These are phyloP conservation scores for Plantago lanceolata DNA, from an alignment of 305 asterid species.

Conservation along the genomic window DNA sequence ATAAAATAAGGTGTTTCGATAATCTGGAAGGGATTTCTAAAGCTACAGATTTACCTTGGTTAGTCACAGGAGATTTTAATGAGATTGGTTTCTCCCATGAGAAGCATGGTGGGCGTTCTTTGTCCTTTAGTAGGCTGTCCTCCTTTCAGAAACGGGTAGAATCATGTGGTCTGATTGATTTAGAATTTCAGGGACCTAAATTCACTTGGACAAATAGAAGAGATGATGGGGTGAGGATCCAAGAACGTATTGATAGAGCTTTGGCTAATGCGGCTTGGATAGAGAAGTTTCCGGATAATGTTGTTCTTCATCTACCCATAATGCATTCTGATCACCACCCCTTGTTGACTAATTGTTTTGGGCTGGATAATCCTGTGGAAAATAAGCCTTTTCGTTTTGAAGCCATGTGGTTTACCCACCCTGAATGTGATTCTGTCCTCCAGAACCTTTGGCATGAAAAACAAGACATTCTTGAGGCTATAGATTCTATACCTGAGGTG, in stretches of 20 bases:
- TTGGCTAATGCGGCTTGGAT: background rate
- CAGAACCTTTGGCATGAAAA: background rate
- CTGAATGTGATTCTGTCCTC: background rate
- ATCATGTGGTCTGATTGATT: background rate
- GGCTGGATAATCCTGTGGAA: background rate
- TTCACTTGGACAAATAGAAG: background rate
- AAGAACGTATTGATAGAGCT: background rate
- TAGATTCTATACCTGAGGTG: background rate
- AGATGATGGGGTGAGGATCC: background rate
- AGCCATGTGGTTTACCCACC: background rate
- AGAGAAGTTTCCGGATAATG: background rate
- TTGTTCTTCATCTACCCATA: background rate
- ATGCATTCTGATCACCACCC: background rate
- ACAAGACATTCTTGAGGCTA: background rate
- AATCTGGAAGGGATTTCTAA: background rate
- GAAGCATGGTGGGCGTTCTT: background rate
- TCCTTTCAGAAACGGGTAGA: background rate
- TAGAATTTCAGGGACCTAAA: background rate
- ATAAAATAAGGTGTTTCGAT: background rate
- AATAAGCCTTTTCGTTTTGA: background rate
- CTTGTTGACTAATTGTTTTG: background rate
- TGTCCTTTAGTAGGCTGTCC: too few relatives aligned
- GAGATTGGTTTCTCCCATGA: too few relatives aligned
- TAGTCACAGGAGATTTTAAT: too few relatives aligned
- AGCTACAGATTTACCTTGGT: background rate